Base-by-base conservation (phyloP, 139 green algal genomes). In the Choricystis sp. region DNA sequence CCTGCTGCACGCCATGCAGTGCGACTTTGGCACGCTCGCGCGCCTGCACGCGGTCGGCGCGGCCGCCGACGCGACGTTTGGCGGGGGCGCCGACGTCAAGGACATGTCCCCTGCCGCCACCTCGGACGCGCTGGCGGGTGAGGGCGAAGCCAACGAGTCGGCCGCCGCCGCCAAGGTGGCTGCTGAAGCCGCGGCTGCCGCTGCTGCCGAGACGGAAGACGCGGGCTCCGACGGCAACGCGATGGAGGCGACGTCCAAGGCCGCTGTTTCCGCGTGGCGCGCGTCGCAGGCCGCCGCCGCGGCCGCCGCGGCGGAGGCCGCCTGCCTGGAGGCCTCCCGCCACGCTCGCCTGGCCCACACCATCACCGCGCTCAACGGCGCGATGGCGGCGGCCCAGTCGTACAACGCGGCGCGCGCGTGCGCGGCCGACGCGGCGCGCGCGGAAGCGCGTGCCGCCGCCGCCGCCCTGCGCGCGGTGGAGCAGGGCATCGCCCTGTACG, bases 381-480 rank as follows among this genome's bases (percentile, higher is more conserved):
- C 61, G 0, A 27, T 27, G 26, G 49, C 63, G 48, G 63, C 63
- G 0, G 55, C 49, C 0, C 29, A 62, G 55, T 26, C 63, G 49
- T 62, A 55, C 63, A 68, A 68, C 23, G 2, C 52, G 49, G 49
- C 60, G 19, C 28, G 28, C 9, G n/a, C 57, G n/a, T 31, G 48
- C n/a, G 62, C 62, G 16, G 19, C 9, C 49, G 62, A 62, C n/a
- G 49, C 55, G 19, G 49, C 63, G 1, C 19, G 23, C 3, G 55
- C 63, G 4, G 63, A 61, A 22, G 28, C 29, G 5, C 52, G 63
- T 16, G 63, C 63, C 3, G 63, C 63, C 26, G 28, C 27, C 20
- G 63, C 63, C 14, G 63, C 63, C 24, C 55, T 68, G 63, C 26
- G 27, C 26, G 29, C 52, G 28, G 63, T 68, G 63, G 63, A 68